A percentile compares a stretch with the other conserved stretches of the same genome.
Evolutionary conservation across 495 filamentous ascomycete species (phyloP).

Genomic region (Penicillium manginii): DNA sequence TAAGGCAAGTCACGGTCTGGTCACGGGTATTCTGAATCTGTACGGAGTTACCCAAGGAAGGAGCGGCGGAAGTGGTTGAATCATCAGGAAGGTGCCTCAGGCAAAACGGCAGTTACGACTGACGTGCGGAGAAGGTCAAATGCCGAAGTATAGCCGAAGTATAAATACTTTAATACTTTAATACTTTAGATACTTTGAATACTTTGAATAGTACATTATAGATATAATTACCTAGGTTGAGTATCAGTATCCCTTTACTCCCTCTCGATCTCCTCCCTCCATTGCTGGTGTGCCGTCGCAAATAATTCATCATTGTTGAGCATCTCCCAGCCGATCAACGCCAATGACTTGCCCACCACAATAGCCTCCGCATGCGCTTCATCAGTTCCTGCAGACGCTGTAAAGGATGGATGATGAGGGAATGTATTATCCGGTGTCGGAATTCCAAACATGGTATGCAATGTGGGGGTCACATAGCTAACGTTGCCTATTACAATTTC

Average conservation of each 20-base stretch:
- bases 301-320: constrained; percentile 48
- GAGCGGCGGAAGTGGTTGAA: background rate
- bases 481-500: constrained; percentile 53
- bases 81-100: too few relatives aligned
- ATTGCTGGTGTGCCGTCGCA: constrained; percentile 34
- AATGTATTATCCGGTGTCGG: constrained; percentile 43
- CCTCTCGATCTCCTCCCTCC: constrained; percentile 29
- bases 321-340: constrained; percentile 58
- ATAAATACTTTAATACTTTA: too few relatives aligned
- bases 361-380: constrained; percentile 55
- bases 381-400: constrained; percentile 56
- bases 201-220: background rate
- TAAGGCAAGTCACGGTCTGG: too few relatives aligned
- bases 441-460: constrained; percentile 64
- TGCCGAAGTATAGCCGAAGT: background rate
- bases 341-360: constrained; percentile 59
- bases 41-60: background rate
- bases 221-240: too few relatives aligned
- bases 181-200: too few relatives aligned
- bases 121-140: background rate
- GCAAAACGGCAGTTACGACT: constrained; percentile 3
- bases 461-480: constrained; percentile 64
- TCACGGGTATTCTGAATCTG: too few relatives aligned
- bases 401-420: constrained; percentile 66
- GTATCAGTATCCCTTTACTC: background rate